Base-by-base conservation (phyloP, 1,139 yeast genomes). In the Groenewaldozyma auringiensis region DNA sequence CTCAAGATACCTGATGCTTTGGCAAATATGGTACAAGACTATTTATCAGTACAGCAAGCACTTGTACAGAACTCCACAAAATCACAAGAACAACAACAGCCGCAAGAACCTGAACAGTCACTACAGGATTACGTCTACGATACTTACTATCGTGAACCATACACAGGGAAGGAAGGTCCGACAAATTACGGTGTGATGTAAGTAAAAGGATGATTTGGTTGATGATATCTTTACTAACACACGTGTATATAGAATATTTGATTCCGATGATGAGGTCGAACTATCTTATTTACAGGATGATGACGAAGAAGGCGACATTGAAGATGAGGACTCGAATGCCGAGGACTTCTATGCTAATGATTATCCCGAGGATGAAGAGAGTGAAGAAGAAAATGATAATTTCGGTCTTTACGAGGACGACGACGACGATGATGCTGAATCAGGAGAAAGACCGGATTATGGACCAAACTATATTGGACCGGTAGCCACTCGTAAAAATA, bases 331-430 rank as follows among this genome's bases (percentile, higher is more conserved):
- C 58, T 82, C 89, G 1, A 83, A 83, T 56, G 96, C 95, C 13
- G 97, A 92, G 64, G 88, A 85, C 50, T 89, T 81, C 58, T 92
- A 92, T 62, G 79, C 81, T 57, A 92, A 92, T 64, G 97, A 92
- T 59, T 92, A 92, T 59, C 98, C 98, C 0, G 95, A 87, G 46
- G 95, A 87, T 58, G 96, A 86, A 3, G 49, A 49, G 18, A 51
- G 43, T 13, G 50, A 47, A 27, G 49, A 44, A 22, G 49, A 46
- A 2, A 46, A 41, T 9, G 51, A 43, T 27, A 37, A 38, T 14
- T 4, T 18, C 25, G 14, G 13, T 18, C 4, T 6, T 18, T 16
- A 11, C 13, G 14, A 14, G 21, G 22, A 38, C 56, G 92, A 83
- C 57, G 85, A 77, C 46, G 68, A 64, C 43, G 56, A 67, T 42